Base-by-base conservation (phyloP, 345 rosid species). In the Clausena lansium region DNA sequence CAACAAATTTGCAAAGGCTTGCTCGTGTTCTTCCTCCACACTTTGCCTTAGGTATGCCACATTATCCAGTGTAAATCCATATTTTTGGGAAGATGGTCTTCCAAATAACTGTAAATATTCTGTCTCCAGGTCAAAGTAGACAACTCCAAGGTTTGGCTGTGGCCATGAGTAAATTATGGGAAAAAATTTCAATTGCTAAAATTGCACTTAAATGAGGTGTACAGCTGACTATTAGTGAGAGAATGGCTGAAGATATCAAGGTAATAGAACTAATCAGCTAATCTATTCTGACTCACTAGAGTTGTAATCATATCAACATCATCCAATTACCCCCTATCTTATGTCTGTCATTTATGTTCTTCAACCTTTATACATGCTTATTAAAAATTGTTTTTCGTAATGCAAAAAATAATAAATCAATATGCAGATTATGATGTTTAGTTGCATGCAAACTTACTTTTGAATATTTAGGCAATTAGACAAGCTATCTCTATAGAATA, bases 221-320 rank as follows among this genome's bases (percentile, higher is more conserved):
- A 25, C 93, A 92, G 77, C 84, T 91, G 79, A 90, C 96, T 33
- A 93, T 97, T 63, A 95, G 98, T 84, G 99, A 95, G 85, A 93
- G 98, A 85, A 95, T 95, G 98, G 96, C 97, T 60, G 99, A 95
- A 83, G 98, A 93, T 78, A 80, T 95, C 70, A 95, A 92, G 99
- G 99, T 95, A 80, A 73, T 64, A 33, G 36, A 67, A 76, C 50
- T 74, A 33, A 67, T 54, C 24, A 9, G 78, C 62, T 70, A 68
- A 35, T 22, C 24, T 58, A 71, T 22, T 60, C 35, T 70, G 61
- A 47, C 13, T 59, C 27, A 22, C 17, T 61, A 8, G 15, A 4
- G n/a, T 77, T 35, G 68, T 20, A 33, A 32, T 60, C 8, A n/a
- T 66, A 19, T 76, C 50, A 27, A 28, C 27, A 20, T 74, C 74